Evolutionary conservation across 129 eudicot species (phyloP).

Genomic region (Helianthus tuberosus): DNA sequence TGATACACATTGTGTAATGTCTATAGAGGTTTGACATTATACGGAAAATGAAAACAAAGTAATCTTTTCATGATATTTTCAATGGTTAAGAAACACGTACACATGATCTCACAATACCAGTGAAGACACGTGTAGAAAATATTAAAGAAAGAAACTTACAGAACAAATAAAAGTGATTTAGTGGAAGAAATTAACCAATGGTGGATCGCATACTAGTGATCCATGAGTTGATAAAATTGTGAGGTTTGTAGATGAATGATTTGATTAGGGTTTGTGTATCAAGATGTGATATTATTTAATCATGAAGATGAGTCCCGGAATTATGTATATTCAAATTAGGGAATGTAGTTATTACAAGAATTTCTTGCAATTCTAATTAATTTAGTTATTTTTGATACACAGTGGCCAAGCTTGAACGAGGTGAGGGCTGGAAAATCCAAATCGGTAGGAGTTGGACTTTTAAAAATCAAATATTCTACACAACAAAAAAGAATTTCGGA

Average conservation of each 20-base stretch:
- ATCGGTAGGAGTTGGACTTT: too few species aligned
- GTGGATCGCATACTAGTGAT: slow-evolving; percentile 7
- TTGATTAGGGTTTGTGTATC: slow-evolving; percentile 23
- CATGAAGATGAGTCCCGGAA: not conserved
- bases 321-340: too few species aligned
- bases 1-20: not conserved
- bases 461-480: too few species aligned
- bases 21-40: not conserved
- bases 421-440: too few species aligned
- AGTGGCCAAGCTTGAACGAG: too few species aligned
- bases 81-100: not conserved
- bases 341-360: too few species aligned
- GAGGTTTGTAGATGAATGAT: slow-evolving; percentile 24
- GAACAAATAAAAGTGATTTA: slow-evolving; percentile 18
- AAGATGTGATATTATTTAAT: slow-evolving; percentile 10
- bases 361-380: too few species aligned
- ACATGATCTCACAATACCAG: not conserved
- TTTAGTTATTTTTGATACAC: too few species aligned
- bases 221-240: slow-evolving; percentile 1
- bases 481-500: too few species aligned
- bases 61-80: not conserved
- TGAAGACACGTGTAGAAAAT: not conserved
- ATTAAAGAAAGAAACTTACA: slow-evolving; percentile 9
- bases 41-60: not conserved
- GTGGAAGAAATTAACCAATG: slow-evolving; percentile 12